Evolutionary conservation across 2,329 filamentous ascomycete genomes (phyloP).

Genomic region (Monilinia aucupariae): DNA sequence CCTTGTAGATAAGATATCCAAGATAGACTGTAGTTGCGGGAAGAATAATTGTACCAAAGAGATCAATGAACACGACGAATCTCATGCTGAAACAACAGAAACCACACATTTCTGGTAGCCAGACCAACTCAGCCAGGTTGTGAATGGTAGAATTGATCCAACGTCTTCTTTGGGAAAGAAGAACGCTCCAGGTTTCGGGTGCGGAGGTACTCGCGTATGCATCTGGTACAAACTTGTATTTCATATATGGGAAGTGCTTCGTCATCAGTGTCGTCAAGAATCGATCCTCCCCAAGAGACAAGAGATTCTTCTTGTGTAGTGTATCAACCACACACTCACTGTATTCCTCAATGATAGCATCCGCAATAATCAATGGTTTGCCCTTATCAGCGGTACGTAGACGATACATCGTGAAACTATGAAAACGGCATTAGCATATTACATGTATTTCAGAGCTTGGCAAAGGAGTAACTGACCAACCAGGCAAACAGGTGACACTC

Average conservation of each 20-base stretch:
- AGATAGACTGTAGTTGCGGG: conserved; percentile 85
- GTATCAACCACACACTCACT: conserved; percentile 86
- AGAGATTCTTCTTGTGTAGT: conserved; percentile 86
- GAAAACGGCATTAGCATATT: conserved; percentile 36
- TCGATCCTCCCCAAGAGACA: conserved; percentile 93
- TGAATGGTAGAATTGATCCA: conserved; percentile 99
- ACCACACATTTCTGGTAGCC: conserved; percentile 88
- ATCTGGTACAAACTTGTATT: conserved; percentile 91
- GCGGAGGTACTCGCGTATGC: conserved; percentile 91
- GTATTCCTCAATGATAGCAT: conserved; percentile 83
- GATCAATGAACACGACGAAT: conserved; percentile 91
- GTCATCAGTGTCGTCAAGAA: conserved; percentile 97
- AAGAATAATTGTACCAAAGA: conserved; percentile 86
- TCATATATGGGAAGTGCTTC: conserved; percentile 92
- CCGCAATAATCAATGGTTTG: conserved; percentile 88
- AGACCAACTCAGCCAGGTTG: conserved; percentile 86
- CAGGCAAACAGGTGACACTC: conserved; percentile 96
- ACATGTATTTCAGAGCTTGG: background rate
- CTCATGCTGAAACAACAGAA: conserved; percentile 99
- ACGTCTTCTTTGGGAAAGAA: conserved; percentile 94
- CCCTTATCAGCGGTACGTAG: conserved; percentile 89
- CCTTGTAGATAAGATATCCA: conserved; percentile 76
- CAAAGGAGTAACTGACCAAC: conserved; percentile 66
- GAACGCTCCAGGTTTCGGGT: conserved; percentile 86
- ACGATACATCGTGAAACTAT: conserved; percentile 98